Base-by-base conservation (phyloP, 2,329 filamentous ascomycete species). In the Cladosporium sphaerospermum region DNA sequence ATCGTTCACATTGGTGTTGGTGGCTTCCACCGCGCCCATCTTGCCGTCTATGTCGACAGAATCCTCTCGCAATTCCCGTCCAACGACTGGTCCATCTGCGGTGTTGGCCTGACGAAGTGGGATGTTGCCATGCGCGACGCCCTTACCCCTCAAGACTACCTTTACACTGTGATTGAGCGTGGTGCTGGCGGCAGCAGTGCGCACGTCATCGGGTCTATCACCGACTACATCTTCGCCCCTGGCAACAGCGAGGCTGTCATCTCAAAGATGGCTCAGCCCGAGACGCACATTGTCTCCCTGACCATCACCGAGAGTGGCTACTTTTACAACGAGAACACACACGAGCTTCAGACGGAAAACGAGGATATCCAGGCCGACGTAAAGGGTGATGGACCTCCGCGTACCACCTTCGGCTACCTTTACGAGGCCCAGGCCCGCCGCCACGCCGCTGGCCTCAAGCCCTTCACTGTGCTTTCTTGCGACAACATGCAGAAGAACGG, bases 401-500 rank as follows among this genome's bases (percentile, higher is more conserved):
- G 66, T 54, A 79, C 75, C 58, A 77, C 73, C 14, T 79, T 77
- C 57, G 77, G 77, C 48, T 79, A 75, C 67, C 73, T 79, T 52
- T 79, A 76, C 59, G 75, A 74, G 19, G 77, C 76, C 9, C 67
- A 79, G 53, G 74, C 68, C 13, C 67, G 71, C 48, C 77, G 77
- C 46, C 68, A 73, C 61, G 60, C 66, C 52, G 65, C 70, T 43
- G 76, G 76, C 3, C 71, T 77, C 45, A 74, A 72, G 63, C 77
- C 77, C 42, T 79, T 79, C 64, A 79, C 77, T 57, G 76, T 79
- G 31, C 60, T 79, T 61, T 79, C 77, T 3, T 79, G 77, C 62
- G 77, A 79, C 64, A 79, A 79, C 68, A 79, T 79, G 76, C 76
- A 78, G 68, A 77, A 77, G 70, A 79, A 79, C 64, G 77, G 77